Evolutionary conservation across 352 stramenopile genomes (phyloP).

Genomic region (Globisporangium parvum): DNA sequence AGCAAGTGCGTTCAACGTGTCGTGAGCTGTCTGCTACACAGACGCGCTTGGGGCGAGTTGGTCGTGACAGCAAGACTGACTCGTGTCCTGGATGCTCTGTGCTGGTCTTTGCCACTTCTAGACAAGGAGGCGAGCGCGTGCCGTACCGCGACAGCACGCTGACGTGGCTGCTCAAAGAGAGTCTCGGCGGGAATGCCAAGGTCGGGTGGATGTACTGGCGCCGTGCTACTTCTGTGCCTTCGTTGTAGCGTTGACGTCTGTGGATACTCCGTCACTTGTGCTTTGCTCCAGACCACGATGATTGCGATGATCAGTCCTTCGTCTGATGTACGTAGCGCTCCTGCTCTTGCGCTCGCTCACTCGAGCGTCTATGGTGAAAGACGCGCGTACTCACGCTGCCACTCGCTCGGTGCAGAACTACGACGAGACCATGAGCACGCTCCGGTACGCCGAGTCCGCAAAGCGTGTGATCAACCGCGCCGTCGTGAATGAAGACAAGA

Average conservation of each 20-base stretch:
- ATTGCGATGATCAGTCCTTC: constrained; percentile 79
- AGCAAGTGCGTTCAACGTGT: constrained; percentile 39
- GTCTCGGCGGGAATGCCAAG: constrained; percentile 77
- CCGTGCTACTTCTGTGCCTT: not conserved
- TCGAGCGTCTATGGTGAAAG: no score
- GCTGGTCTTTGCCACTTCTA: constrained; percentile 5
- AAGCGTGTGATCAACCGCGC: constrained; percentile 82
- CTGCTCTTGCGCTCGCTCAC: no score
- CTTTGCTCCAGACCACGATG: constrained; percentile 89
- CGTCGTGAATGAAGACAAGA: constrained; percentile 81
- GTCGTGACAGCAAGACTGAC: no score
- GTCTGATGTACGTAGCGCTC: constrained; percentile 34
- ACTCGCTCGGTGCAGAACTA: constrained; percentile 42
- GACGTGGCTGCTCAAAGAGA: constrained; percentile 85
- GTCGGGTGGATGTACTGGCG: constrained; percentile 10
- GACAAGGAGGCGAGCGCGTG: constrained; percentile 49
- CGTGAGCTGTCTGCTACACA: no score
- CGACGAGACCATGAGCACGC: constrained; percentile 81
- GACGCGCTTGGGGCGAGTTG: not conserved
- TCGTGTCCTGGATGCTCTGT: not conserved
- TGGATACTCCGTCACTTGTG: no score
- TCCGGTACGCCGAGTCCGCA: constrained; percentile 78
- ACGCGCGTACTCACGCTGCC: no score
- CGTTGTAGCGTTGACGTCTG: not conserved
- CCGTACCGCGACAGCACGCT: constrained; percentile 84